phyloP scores from a whole-genome alignment of 495 filamentous ascomycete species.

The Evernia prunastri region DNA sequence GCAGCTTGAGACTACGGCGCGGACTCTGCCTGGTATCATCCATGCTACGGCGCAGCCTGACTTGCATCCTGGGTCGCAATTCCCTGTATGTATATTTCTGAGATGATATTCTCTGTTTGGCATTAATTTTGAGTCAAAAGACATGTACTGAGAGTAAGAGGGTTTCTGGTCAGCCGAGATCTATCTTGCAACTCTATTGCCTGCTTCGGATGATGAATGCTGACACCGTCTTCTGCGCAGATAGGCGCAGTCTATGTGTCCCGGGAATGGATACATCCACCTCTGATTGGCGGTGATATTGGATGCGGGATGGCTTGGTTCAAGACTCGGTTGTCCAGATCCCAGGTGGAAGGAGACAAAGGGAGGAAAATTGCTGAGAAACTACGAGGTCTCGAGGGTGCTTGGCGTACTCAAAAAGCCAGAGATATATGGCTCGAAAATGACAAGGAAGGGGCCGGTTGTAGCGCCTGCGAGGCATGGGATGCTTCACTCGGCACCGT shows the following conservation, averaged over 20 bases:
- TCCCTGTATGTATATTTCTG: too few relatives aligned
- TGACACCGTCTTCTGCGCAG: too few relatives aligned
- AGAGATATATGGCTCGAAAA: slow-evolving; percentile 30
- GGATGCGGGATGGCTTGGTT: slow-evolving; percentile 40
- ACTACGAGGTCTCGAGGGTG: slow-evolving; percentile 33
- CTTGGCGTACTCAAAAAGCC: slow-evolving; percentile 29
- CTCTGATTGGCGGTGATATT: slow-evolving; percentile 38
- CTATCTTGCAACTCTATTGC: too few relatives aligned
- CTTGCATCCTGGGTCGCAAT: slow-evolving; percentile 36
- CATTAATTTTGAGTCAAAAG: too few relatives aligned
- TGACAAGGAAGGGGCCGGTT: slow-evolving; percentile 11
- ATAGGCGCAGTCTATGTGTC: slow-evolving; percentile 37
- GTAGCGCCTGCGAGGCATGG: slow-evolving; percentile 28
- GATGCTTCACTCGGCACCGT: slow-evolving; percentile 34
- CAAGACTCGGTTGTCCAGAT: slow-evolving; percentile 29
- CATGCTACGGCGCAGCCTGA: slow-evolving; percentile 35
- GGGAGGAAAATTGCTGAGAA: slow-evolving; percentile 33
- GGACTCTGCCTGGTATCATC: slow-evolving; percentile 31
- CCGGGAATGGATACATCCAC: slow-evolving; percentile 34
- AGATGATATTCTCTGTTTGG: too few relatives aligned
- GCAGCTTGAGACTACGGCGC: slow-evolving; percentile 31
- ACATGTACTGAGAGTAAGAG: too few relatives aligned
- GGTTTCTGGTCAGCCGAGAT: too few relatives aligned
- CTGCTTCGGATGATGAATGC: too few relatives aligned
- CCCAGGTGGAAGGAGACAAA: slow-evolving; percentile 30